Evolutionary conservation across 2,329 filamentous ascomycete genomes (phyloP).

Genomic region (Ophiostoma sp.): DNA sequence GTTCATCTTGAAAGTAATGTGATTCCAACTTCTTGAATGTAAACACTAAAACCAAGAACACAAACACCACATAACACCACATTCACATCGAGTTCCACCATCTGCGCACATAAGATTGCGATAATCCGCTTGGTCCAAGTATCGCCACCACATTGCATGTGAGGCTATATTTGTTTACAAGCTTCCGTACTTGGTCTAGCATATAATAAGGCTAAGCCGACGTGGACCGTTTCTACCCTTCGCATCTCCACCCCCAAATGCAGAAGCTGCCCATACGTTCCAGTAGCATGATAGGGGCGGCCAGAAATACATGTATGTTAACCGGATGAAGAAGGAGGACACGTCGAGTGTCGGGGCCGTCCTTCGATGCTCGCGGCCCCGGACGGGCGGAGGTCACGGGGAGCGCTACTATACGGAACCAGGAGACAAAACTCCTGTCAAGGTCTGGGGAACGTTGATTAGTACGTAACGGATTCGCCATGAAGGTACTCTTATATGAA

Average conservation of each 20-base stretch:
- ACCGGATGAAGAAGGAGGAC: slow-evolving; percentile 5
- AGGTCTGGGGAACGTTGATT: neutral
- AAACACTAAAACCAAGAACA: too few relatives aligned
- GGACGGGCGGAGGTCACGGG: neutral
- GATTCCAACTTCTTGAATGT: too few relatives aligned
- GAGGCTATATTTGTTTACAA: slow-evolving; percentile 8
- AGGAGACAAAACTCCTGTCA: neutral
- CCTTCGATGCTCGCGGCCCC: neutral
- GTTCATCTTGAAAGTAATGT: too few relatives aligned
- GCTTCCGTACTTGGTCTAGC: neutral
- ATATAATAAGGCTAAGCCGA: neutral
- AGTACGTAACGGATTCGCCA: neutral
- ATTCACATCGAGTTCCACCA: too few relatives aligned
- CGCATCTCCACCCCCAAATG: neutral
- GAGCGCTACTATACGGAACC: neutral
- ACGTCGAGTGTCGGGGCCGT: neutral
- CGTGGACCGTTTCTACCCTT: neutral
- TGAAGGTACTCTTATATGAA: neutral
- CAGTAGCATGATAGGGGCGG: neutral
- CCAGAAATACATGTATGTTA: neutral
- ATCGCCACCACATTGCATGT: neutral
- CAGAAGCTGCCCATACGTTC: neutral
- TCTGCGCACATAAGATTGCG: neutral
- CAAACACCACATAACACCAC: too few relatives aligned
- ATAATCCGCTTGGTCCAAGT: neutral